Evolutionary conservation across 2,329 filamentous ascomycete genomes (phyloP), one percentile per base, ranked within the genome.

Genomic region (Botrytis byssoidea): DNA sequence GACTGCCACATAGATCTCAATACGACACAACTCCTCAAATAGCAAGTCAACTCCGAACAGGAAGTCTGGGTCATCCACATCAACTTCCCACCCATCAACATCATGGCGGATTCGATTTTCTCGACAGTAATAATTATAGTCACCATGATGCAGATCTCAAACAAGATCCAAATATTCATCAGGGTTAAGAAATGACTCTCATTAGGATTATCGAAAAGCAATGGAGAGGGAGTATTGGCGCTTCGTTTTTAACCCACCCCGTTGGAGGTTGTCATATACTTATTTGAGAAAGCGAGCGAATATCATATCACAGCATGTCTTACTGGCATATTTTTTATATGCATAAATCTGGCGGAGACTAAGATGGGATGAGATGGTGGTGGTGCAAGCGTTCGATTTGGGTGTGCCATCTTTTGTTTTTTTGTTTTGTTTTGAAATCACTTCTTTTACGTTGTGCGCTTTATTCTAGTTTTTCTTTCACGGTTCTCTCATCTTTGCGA

Each of bases 41-140:
- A 9, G 73, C 74, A 25, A 72, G 35, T 18, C 76, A 75, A 57
- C 55, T 78, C 20, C 63, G 77, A 46, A 77, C 76, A 14, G 75
- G 74, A 14, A 75, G 77, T 37, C 57, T 77, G 25, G 74, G 74
- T 16, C 76, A 78, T 67, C 77, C 76, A n/a, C 74, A 78, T 40
- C 70, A 72, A 14, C 61, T 74, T 3, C 37, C 51, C 29, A 59
- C 65, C 8, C 60, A 59, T 51, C 72, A 75, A 35, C 35, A 59
- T n/a, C 48, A 69, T 8, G 10, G 25, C 4, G 22, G 3, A 18
- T 72, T 70, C 10, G 64, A 73, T 32, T 73, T 70, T 5, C 44
- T 59, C n/a, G 66, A 70, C 9, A 16, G 16, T 14, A 61, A 48
- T n/a, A 55, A 32, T 9, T 73, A 73, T 25, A 63, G 12, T 0